Evolutionary conservation across 2,329 filamentous ascomycete species (phyloP), one percentile per base, ranked within the genome.

Genomic region (Fusarium cyanostomum): DNA sequence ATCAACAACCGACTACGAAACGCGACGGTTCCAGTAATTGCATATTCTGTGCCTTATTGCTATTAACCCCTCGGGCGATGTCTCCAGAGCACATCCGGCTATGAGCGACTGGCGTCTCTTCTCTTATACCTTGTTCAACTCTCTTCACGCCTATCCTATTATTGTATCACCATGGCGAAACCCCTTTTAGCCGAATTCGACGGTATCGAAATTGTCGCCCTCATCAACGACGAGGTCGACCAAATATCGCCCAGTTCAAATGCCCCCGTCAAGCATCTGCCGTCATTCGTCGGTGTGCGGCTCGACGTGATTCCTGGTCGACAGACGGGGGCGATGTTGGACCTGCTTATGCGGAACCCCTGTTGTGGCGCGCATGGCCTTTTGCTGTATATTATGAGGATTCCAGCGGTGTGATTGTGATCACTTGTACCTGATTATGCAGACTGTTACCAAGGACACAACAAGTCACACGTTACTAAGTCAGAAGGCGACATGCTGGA

Each of bases 201-300:
- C 53, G 65, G 56, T 44, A 74, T 85, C 26, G 80, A 84, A 30
- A 79, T 82, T 21, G 71, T 77, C 6, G 77, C 84, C 28, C 79
- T 86, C 55, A 78, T 86, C 54, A 81, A 84, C 70, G 82, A 86
- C 73, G 83, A 86, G 58, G 73, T 85, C 37, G 82, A 86, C 62
- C 78, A 81, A 5, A 78, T 85, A 55, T 84, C 82, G 1, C 77
- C 79, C 2, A 75, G 78, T 15, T 73, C 79, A 1, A 77, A 79
- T 16, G 74, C 78, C 8, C 78, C 76, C 2, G 75, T 84, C 39
- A 71, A 78, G 21, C 72, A 82, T 24, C 64, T 73, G 0, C 80
- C 81, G 11, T 75, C 76, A 18, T 72, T 85, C 63, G 74, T 75
- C 26, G 76, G 78, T 12, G 71, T 82, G 4, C 79, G 1, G 1